Percentiles rank a stretch among this genome's conserved stretches.
Conservation (phyloP, 805 yeast genomes). For the Candida bentonensis region DNA sequence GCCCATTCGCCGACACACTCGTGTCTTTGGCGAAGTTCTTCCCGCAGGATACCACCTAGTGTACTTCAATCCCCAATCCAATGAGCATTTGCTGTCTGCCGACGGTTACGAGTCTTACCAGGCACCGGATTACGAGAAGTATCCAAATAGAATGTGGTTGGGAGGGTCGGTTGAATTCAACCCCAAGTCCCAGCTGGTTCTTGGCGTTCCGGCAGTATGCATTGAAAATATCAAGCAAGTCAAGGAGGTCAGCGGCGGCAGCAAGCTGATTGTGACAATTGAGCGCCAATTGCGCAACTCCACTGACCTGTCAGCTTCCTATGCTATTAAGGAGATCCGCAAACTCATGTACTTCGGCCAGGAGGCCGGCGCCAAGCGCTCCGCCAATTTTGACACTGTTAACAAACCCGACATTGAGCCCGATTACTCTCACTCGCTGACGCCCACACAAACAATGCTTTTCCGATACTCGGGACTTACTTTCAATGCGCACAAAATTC, state of each 20-base stretch:
- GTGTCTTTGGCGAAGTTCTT: conserved; percentile 9
- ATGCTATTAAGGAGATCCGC: conserved; percentile 37
- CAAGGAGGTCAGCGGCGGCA: conserved; percentile 6
- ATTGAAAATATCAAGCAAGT: conserved; percentile 33
- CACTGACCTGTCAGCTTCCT: conserved; percentile 11
- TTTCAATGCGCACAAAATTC: conserved; percentile 75
- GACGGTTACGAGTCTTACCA: conserved; percentile 81
- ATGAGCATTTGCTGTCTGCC: conserved; percentile 32
- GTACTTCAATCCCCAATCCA: conserved; percentile 47
- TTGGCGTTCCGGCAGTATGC: conserved; percentile 32
- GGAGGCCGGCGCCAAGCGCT: conserved; percentile 12
- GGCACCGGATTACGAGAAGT: conserved; percentile 35
- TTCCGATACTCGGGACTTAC: conserved; percentile 62
- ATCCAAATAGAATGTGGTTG: conserved; percentile 62
- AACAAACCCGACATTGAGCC: conserved; percentile 11
- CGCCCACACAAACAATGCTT: conserved; percentile 30
- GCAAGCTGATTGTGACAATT: conserved; percentile 38
- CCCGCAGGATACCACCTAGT: conserved; percentile 49
- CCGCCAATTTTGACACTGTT: conserved; percentile 9
- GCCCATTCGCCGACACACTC: conserved; percentile 8
- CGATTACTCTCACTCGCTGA: conserved; percentile 16
- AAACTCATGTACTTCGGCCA: conserved; percentile 44
- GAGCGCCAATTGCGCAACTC: conserved; percentile 30
- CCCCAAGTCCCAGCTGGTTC: conserved; percentile 19
- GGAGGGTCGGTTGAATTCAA: conserved; percentile 45